Percentiles rank a stretch among this genome's conserved stretches.
Evolutionary conservation across 2,329 filamentous ascomycete species (phyloP).

Genomic region (Colletotrichum musae): DNA sequence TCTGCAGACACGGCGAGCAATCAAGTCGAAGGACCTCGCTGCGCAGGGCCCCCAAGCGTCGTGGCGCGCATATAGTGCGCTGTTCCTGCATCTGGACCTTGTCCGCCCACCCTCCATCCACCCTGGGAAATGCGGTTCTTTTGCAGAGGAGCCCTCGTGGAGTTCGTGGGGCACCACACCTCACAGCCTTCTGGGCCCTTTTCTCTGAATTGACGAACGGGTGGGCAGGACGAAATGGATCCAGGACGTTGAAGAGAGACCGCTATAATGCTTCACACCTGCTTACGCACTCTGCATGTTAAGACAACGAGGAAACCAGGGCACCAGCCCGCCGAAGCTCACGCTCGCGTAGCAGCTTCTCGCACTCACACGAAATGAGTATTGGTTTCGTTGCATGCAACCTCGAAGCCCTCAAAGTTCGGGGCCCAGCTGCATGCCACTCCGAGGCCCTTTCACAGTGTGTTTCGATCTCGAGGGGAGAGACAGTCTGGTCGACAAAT

Average conservation of each 20-base stretch:
- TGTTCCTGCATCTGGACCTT: conserved; percentile 28
- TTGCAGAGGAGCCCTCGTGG: conserved; percentile 7
- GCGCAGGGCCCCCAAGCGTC: background rate
- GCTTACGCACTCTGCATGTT: background rate
- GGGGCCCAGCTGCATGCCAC: conserved; percentile 3
- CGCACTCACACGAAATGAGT: conserved; percentile 30
- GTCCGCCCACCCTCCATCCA: background rate
- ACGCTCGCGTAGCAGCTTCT: background rate
- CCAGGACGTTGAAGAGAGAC: conserved; percentile 1
- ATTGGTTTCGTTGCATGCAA: conserved; percentile 31
- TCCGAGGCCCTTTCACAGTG: background rate
- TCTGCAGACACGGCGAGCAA: background rate
- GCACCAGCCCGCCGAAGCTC: conserved; percentile 2
- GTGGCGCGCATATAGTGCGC: conserved; percentile 19
- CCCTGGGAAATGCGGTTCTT: conserved; percentile 6
- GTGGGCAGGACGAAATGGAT: conserved; percentile 4
- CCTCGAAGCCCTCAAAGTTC: background rate
- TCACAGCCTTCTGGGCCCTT: background rate
- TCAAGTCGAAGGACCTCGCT: background rate
- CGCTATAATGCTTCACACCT: conserved; percentile 8
- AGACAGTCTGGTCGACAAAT: background rate
- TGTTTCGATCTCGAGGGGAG: background rate
- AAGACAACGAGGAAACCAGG: conserved; percentile 13
- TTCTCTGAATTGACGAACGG: conserved; percentile 11
- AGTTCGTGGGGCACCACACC: conserved; percentile 18